phyloP scores from a whole-genome alignment of 192 early-diverging fungal genomes.

The Coemansia sp. region DNA sequence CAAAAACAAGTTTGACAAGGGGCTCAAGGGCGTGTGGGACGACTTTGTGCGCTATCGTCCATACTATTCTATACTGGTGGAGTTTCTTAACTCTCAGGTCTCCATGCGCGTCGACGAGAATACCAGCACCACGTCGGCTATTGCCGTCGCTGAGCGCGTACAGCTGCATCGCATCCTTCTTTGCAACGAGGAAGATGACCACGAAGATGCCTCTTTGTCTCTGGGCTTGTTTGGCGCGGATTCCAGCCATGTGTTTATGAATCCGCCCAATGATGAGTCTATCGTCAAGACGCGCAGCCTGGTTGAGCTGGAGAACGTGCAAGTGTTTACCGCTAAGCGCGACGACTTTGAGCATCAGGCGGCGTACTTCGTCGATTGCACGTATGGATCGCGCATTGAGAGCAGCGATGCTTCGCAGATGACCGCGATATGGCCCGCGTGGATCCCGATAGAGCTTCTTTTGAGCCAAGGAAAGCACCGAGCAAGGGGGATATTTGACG shows the following conservation, averaged over 20 bases:
- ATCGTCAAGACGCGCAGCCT: constrained; percentile 55
- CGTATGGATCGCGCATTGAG: constrained; percentile 36
- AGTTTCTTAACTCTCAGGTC: constrained; percentile 57
- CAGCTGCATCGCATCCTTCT: constrained; percentile 46
- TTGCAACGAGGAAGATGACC: constrained; percentile 27
- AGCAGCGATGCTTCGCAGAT: constrained; percentile 24
- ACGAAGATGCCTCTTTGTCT: background rate
- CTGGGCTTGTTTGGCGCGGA: background rate
- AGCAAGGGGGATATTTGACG: constrained; percentile 44
- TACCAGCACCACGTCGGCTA: constrained; percentile 37
- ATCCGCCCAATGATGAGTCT: constrained; percentile 44
- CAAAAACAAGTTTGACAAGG: constrained; percentile 47
- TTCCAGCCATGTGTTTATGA: background rate
- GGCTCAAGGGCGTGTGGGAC: constrained; percentile 44
- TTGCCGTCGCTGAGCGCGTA: constrained; percentile 47
- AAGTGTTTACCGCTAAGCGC: constrained; percentile 50
- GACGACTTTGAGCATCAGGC: constrained; percentile 45
- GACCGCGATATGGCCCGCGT: constrained; percentile 51
- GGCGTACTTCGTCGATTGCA: constrained; percentile 51
- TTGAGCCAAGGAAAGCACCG: constrained; percentile 42
- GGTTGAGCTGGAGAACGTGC: constrained; percentile 52
- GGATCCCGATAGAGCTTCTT: constrained; percentile 57
- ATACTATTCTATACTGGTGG: constrained; percentile 48
- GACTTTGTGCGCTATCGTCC: constrained; percentile 47
- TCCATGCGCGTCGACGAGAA: constrained; percentile 50